phyloP scores from a whole-genome alignment of 352 stramenopile genomes.

The Pythium insidiosum region DNA sequence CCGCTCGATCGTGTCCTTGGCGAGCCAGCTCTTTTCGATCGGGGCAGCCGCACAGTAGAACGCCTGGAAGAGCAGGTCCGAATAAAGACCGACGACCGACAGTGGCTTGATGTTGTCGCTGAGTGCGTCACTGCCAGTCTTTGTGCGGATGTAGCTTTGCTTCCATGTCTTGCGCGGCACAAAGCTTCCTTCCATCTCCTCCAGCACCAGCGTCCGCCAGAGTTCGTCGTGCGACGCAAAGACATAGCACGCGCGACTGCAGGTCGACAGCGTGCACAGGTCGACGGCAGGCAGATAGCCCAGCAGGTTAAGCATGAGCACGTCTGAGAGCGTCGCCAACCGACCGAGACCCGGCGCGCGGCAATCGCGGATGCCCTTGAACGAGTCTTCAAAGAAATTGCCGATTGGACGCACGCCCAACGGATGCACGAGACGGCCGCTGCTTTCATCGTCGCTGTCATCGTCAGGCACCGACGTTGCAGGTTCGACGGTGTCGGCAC shows the following conservation, averaged over 20 bases:
- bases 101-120: slow-evolving; percentile 19
- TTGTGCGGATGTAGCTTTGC: slow-evolving; percentile 58
- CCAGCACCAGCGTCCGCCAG: slow-evolving; percentile 71
- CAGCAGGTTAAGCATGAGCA: slow-evolving; percentile 53
- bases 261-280: slow-evolving; percentile 30
- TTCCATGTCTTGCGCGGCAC: slow-evolving; percentile 48
- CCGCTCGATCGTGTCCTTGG: slow-evolving; percentile 65
- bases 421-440: slow-evolving; percentile 44
- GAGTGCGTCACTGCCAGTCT: slow-evolving; percentile 14
- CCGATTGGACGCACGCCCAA: slow-evolving; percentile 78
- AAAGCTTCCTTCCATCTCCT: slow-evolving; percentile 67
- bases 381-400: slow-evolving; percentile 66
- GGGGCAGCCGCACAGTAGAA: slow-evolving; percentile 69
- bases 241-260: slow-evolving; percentile 62
- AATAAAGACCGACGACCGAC: slow-evolving; percentile 67
- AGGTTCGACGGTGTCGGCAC: no score
- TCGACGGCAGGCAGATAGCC: slow-evolving; percentile 42
- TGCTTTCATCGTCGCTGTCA: no score
- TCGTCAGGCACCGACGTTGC: no score
- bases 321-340: slow-evolving; percentile 50
- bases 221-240: slow-evolving; percentile 74
- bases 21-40: slow-evolving; percentile 57
- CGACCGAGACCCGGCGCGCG: slow-evolving; percentile 44
- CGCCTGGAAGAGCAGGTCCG: slow-evolving; percentile 82
- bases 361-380: slow-evolving; percentile 54